These are phyloP conservation scores for Rhizoctonia solani DNA, from an alignment of 1,284 basidiomycete genomes.

Conservation along the genomic window DNA sequence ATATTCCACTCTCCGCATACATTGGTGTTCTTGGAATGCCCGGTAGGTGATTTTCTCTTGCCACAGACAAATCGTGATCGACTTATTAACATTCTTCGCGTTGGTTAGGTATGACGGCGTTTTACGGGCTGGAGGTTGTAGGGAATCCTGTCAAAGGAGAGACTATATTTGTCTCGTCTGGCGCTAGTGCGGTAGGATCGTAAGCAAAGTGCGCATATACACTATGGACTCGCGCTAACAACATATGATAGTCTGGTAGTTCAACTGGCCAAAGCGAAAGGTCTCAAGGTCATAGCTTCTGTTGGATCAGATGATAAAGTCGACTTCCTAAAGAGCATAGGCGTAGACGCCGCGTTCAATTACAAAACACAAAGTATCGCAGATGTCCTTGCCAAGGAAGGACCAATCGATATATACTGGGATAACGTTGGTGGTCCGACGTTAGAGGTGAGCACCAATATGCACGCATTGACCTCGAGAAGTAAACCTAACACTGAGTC, in stretches of 20 bases:
- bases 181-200: slow-evolving; percentile 44
- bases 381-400: slow-evolving; percentile 49
- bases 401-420: slow-evolving; percentile 43
- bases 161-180: slow-evolving; percentile 43
- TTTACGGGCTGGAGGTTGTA: slow-evolving; percentile 39
- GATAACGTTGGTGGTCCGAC: slow-evolving; percentile 29
- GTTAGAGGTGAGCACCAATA: slow-evolving; percentile 3
- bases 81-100: slow-evolving; percentile 10
- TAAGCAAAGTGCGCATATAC: slow-evolving; percentile 10
- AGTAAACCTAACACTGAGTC: background rate
- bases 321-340: slow-evolving; percentile 47
- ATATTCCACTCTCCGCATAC: slow-evolving; percentile 39
- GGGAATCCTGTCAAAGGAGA: slow-evolving; percentile 38
- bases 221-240: background rate
- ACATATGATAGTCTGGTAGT: slow-evolving; percentile 42
- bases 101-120: slow-evolving; percentile 49
- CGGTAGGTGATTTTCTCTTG: slow-evolving; percentile 39
- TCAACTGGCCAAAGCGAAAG: slow-evolving; percentile 49
- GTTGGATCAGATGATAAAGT: slow-evolving; percentile 52
- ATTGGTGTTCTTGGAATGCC: slow-evolving; percentile 45
- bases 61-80: background rate
- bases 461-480: background rate
- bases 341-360: slow-evolving; percentile 48
- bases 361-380: slow-evolving; percentile 47
- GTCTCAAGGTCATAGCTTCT: slow-evolving; percentile 50